phyloP scores from a whole-genome alignment of 139 green algal species.

The Axilococcus clingmanii region DNA sequence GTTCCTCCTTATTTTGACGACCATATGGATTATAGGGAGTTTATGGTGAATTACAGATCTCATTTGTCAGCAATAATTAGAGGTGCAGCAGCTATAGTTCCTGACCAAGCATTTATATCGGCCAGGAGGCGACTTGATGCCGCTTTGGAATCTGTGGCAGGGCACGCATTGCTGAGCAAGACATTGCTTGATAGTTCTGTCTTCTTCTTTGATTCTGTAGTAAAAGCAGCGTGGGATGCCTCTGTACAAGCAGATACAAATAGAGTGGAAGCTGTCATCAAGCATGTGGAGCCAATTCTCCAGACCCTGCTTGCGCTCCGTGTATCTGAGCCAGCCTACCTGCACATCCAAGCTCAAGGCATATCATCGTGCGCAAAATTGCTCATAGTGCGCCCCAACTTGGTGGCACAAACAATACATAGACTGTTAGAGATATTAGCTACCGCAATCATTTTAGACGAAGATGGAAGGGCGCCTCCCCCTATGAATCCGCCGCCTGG shows the following conservation, averaged over 20 bases:
- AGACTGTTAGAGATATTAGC: slow-evolving; percentile 37
- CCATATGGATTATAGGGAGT: slow-evolving; percentile 37
- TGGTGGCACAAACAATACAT: slow-evolving; percentile 10
- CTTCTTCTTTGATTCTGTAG: slow-evolving; percentile 25
- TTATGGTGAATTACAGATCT: slow-evolving; percentile 29
- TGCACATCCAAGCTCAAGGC: slow-evolving; percentile 14
- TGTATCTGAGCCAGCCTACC: slow-evolving; percentile 17
- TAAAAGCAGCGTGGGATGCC: slow-evolving; percentile 26
- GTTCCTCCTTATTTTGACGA: slow-evolving; percentile 35
- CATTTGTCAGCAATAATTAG: slow-evolving; percentile 23
- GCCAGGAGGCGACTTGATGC: slow-evolving; percentile 21
- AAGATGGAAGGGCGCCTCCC: slow-evolving; percentile 12
- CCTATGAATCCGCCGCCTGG: slow-evolving; percentile 14
- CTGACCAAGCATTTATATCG: slow-evolving; percentile 26
- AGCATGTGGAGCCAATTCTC: slow-evolving; percentile 27
- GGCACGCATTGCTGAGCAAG: background rate
- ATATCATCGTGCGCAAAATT: slow-evolving; percentile 29
- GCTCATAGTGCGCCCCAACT: slow-evolving; percentile 6
- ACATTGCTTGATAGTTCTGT: slow-evolving; percentile 27
- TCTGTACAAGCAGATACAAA: slow-evolving; percentile 8
- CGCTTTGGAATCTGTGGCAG: slow-evolving; percentile 1
- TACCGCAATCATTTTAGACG: slow-evolving; percentile 18
- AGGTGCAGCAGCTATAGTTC: slow-evolving; percentile 23
- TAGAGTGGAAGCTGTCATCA: slow-evolving; percentile 5
- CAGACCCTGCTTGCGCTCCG: slow-evolving; percentile 23